Evolutionary conservation across 1,139 yeast species (phyloP), one percentile per base, ranked within the genome.

Genomic region (Wickerhamomyces sp.): DNA sequence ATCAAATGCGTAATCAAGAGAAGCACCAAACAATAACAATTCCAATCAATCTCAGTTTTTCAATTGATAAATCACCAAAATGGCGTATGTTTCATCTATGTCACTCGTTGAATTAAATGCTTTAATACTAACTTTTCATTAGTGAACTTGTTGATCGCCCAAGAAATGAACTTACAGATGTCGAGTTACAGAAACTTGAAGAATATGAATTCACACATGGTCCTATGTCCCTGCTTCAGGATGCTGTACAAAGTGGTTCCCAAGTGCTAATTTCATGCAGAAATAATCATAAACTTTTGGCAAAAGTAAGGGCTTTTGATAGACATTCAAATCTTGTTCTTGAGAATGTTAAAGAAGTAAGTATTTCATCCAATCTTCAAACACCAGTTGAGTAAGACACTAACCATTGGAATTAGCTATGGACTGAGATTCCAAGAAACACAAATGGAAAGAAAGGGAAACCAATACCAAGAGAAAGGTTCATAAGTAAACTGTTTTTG

Each of bases 271-370:
- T 93, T 55, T 88, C 96, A 29, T 80, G 96, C 53, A 78, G 99
- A 59, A 93, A 93, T 64, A 91, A 91, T 65, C 96, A 90, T 61
- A 93, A 93, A 65, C 73, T 93, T 40, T 76, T 93, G 30, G 97
- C 93, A 2, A 80, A 87, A 55, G 94, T 93, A 42, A 86, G 87
- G 61, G 98, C 98, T 0, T 94, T 90, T 63, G 99, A 93, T 63
- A 81, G 97, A 60, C 99, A 93, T 65, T 85, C 96, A 52, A 93
- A 93, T 64, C 79, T 93, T 85, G 84, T 93, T 9, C 69, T 93
- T 54, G 97, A 89, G 59, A 89, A 90, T 58, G 98, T 93, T 37
- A 89, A 87, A 62, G 99, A 93, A 62, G 70, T 68, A 34, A 57
- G 72, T 48, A 31, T 10, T 8, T 33, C 14, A 40, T 14, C 10